A percentile compares a stretch with the other conserved stretches of the same genome.
Evolutionary conservation across 192 early-diverging fungal species (phyloP).

Genomic region (Mortierella claussenii): DNA sequence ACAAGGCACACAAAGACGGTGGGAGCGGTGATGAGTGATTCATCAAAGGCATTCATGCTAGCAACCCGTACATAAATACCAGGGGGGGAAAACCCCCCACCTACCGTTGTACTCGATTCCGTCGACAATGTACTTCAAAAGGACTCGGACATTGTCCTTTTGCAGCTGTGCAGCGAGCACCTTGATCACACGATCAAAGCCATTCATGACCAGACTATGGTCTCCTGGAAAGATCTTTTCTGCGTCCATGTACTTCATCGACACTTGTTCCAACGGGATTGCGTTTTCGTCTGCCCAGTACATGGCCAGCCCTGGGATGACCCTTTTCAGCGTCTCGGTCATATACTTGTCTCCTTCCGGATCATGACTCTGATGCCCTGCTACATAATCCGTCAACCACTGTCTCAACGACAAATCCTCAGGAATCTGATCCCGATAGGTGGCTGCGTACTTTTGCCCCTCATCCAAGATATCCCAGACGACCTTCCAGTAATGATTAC

Average conservation of each 20-base stretch:
- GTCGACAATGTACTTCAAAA: constrained; percentile 41
- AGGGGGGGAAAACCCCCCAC: not conserved
- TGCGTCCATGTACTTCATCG: constrained; percentile 51
- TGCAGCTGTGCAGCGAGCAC: constrained; percentile 8
- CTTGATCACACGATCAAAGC: constrained; percentile 42
- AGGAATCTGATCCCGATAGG: constrained; percentile 25
- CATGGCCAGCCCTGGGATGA: constrained; percentile 13
- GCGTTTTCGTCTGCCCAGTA: constrained; percentile 52
- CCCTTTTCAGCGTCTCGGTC: constrained; percentile 4
- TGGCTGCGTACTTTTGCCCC: constrained; percentile 18
- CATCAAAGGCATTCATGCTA: not conserved
- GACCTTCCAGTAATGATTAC: constrained; percentile 27
- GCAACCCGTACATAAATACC: not conserved
- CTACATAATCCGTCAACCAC: constrained; percentile 24
- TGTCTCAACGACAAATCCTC: constrained; percentile 20
- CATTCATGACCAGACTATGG: constrained; percentile 40
- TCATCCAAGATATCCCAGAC: constrained; percentile 41
- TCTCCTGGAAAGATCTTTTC: constrained; percentile 48
- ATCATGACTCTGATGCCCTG: constrained; percentile 6
- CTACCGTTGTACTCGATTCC: constrained; percentile 46
- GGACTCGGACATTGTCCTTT: constrained; percentile 1
- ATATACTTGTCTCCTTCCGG: constrained; percentile 23
- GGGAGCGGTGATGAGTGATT: not conserved
- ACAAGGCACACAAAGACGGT: too few species aligned
- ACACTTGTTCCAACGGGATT: constrained; percentile 26